A percentile compares a stretch with the other conserved stretches of the same genome.
Evolutionary conservation across 495 filamentous ascomycete genomes (phyloP).

Genomic region (Aspergillus leporis): DNA sequence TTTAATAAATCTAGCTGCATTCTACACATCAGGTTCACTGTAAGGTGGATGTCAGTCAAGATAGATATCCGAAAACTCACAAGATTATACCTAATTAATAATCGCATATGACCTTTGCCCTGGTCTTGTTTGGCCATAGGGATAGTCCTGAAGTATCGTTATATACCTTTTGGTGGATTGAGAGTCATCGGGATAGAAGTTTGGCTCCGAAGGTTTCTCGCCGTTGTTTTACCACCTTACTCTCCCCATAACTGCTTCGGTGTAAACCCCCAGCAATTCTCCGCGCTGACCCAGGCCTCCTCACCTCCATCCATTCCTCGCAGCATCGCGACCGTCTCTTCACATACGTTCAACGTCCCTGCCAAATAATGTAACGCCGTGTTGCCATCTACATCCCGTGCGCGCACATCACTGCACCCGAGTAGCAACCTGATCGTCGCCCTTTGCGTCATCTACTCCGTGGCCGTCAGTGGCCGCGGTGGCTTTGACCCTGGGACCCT

Average conservation of each 20-base stretch:
- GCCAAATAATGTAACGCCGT: slow-evolving; percentile 19
- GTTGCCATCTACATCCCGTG: slow-evolving; percentile 17
- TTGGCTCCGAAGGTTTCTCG: no score
- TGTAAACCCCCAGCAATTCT: slow-evolving; percentile 7
- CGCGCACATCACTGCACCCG: slow-evolving; percentile 11
- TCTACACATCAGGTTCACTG: no score
- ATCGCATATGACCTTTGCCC: no score
- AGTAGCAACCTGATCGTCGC: slow-evolving; percentile 14
- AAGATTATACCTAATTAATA: no score
- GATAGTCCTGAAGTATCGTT: no score
- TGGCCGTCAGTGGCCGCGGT: slow-evolving; percentile 1
- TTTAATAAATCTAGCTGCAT: no score
- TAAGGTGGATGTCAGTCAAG: no score
- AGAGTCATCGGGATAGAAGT: no score
- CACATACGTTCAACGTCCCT: slow-evolving; percentile 10
- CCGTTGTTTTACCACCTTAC: no score
- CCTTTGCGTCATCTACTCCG: slow-evolving; percentile 10
- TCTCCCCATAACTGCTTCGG: slow-evolving; percentile 14
- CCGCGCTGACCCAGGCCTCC: background rate
- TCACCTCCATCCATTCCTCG: slow-evolving; percentile 15
- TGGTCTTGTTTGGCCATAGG: no score
- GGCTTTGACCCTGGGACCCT: background rate
- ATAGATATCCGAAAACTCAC: no score
- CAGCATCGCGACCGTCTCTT: slow-evolving; percentile 9
- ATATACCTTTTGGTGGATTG: no score